Percentiles rank a stretch among this genome's conserved stretches.
phyloP scores from a whole-genome alignment of 2,329 filamentous ascomycete genomes.

The Chaetomium globosum region DNA sequence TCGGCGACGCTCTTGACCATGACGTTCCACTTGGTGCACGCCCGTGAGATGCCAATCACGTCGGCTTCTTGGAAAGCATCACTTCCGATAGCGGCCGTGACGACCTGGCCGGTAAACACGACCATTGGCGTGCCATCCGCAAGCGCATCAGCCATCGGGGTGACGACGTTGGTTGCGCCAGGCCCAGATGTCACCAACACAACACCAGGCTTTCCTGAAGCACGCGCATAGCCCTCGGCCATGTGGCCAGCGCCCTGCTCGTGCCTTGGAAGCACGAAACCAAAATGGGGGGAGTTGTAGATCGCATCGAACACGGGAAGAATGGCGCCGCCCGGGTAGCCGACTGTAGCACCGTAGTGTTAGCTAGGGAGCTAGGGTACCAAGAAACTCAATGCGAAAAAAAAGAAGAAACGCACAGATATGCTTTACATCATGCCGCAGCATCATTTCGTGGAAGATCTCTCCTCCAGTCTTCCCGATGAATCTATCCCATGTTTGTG shows the following conservation, averaged over 20 bases:
- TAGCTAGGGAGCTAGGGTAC: slow-evolving; percentile 2
- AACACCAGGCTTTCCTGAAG: slow-evolving; percentile 89
- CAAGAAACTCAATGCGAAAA: not conserved
- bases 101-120: slow-evolving; percentile 92
- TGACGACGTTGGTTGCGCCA: slow-evolving; percentile 94
- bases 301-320: slow-evolving; percentile 98
- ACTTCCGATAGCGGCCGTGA: slow-evolving; percentile 85
- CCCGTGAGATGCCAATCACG: slow-evolving; percentile 86
- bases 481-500: slow-evolving; percentile 59
- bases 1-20: slow-evolving; percentile 97
- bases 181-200: slow-evolving; percentile 96
- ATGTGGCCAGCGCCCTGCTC: slow-evolving; percentile 98
- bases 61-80: slow-evolving; percentile 98
- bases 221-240: slow-evolving; percentile 95
- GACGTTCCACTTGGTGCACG: slow-evolving; percentile 98
- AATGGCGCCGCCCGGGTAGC: slow-evolving; percentile 93
- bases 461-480: slow-evolving; percentile 94
- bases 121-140: slow-evolving; percentile 96
- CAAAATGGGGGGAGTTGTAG: slow-evolving; percentile 95
- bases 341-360: slow-evolving; percentile 54
- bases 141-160: slow-evolving; percentile 92
- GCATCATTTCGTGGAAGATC: slow-evolving; percentile 99
- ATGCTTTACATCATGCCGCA: slow-evolving; percentile 87
- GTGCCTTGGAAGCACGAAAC: slow-evolving; percentile 92
- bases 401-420: slow-evolving; percentile 68